Conservation (phyloP, 164 flowering plant species). For the Stephania cephalantha region DNA sequence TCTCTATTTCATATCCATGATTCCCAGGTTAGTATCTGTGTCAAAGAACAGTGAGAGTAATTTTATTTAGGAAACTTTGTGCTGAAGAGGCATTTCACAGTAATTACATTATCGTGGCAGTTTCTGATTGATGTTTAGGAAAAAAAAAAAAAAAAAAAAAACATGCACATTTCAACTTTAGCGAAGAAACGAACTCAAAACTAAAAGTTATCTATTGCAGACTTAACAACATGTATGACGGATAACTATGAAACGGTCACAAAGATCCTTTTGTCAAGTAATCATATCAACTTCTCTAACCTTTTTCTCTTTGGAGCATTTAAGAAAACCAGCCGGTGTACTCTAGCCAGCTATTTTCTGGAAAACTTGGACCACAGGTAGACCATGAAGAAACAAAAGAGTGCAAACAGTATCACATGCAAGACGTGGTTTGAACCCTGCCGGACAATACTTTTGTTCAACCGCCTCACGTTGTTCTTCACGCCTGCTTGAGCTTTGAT, state of each 20-base stretch:
- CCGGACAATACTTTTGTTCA: conserved; percentile 69
- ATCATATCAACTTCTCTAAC: neutral
- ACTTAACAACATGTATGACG: neutral
- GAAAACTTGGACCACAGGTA: conserved; percentile 60
- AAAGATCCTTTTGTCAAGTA: neutral
- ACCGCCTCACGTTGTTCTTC: conserved; percentile 80
- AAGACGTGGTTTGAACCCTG: conserved; percentile 67
- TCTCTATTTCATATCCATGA: too few species aligned
- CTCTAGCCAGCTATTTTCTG: conserved; percentile 25
- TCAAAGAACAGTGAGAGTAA: neutral
- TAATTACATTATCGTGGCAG: neutral
- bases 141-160: neutral
- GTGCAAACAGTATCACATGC: conserved; percentile 73
- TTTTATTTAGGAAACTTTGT: neutral
- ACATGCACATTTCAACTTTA: neutral
- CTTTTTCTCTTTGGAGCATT: neutral
- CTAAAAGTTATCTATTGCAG: neutral
- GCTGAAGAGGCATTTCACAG: neutral
- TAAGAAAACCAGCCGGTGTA: neutral
- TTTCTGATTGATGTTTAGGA: neutral
- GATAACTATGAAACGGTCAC: neutral
- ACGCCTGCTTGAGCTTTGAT: conserved; percentile 89
- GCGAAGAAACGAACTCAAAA: neutral
- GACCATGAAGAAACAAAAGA: conserved; percentile 52
- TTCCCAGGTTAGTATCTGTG: too few species aligned